Base-by-base conservation (phyloP, 495 filamentous ascomycete genomes). In the Aspergillus leporis region DNA sequence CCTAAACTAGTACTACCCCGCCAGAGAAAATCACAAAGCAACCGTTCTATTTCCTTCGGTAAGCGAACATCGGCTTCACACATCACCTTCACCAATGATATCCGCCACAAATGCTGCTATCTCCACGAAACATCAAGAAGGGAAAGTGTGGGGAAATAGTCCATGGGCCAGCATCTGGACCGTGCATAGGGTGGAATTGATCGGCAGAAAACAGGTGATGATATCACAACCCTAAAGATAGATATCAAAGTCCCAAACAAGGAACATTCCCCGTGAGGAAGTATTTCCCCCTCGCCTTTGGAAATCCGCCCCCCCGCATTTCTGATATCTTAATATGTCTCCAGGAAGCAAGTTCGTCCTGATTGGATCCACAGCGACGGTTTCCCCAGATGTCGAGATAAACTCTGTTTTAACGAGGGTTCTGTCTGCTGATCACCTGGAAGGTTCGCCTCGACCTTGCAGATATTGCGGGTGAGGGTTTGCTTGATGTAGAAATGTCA, bases 241-340 rank as follows among this genome's bases (percentile, higher is more conserved):
- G 16, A n/a, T n/a, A 3, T n/a, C 12, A 12, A n/a, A 13, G 12
- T 40, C 18, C 14, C 3, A 14, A 21, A 21, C 3, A 4, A 45
- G 54, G 14, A 46, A 43, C 51, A 34, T 63, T 50, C 52, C 36
- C 16, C 13, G 38, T 16, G 32, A 45, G 56, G 61, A 43, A 62
- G 41, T 52, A 48, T 63, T 59, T 48, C 46, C 56, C 51, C 12
- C 45, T 34, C 19, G 19, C 14, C 41, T 31, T 43, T 28, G 6
- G 25, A 3, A 3, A 28, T 6, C 25, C n/a, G 19, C 9, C 13
- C 21, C 31, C 36, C 21, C 54, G n/a, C 30, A 13, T 28, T 56
- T 34, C 31, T 36, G 10, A 18, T 53, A 22, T 47, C 22, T 46
- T 12, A n/a, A 3, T 46, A 34, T 25, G 22, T 28, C 13, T 12